phyloP scores from a whole-genome alignment of 1,284 basidiomycete species.

The Melampsora larici-populina region DNA sequence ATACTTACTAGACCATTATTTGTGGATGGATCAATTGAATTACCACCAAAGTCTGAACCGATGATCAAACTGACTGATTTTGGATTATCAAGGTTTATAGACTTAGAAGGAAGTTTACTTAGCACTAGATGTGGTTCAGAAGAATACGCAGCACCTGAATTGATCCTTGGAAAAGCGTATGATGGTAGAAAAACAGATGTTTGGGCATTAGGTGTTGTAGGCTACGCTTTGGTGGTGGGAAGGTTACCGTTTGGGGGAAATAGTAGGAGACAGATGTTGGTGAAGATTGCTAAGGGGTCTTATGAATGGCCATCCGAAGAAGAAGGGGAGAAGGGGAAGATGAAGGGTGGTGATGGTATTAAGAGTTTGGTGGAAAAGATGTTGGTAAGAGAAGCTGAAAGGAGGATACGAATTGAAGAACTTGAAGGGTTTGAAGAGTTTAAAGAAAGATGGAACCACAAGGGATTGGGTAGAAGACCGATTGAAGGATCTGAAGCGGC shows the following conservation, averaged over 20 bases:
- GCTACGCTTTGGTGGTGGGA: constrained; percentile 70
- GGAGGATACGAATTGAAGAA: neutral
- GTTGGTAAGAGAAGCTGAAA: neutral
- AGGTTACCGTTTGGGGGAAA: constrained; percentile 55
- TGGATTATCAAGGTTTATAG: constrained; percentile 80
- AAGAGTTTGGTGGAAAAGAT: neutral
- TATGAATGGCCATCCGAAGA: constrained; percentile 49
- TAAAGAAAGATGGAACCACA: neutral
- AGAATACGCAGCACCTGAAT: constrained; percentile 85
- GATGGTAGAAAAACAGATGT: constrained; percentile 83
- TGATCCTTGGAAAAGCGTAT: constrained; percentile 72
- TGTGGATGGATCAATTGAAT: constrained; percentile 47
- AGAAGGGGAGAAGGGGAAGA: no score
- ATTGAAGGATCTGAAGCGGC: neutral
- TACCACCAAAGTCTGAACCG: neutral
- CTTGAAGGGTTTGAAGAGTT: neutral
- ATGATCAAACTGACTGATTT: constrained; percentile 86
- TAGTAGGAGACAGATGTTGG: neutral
- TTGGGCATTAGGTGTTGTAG: constrained; percentile 81
- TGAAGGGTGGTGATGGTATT: neutral
- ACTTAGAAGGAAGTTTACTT: constrained; percentile 67
- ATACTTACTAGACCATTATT: constrained; percentile 60
- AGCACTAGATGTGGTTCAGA: constrained; percentile 84
- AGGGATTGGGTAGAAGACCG: neutral
- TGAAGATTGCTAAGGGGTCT: constrained; percentile 53